These are phyloP conservation scores for Ganoderma resinaceum DNA, from an alignment of 1,284 basidiomycete species.

Conservation along the genomic window DNA sequence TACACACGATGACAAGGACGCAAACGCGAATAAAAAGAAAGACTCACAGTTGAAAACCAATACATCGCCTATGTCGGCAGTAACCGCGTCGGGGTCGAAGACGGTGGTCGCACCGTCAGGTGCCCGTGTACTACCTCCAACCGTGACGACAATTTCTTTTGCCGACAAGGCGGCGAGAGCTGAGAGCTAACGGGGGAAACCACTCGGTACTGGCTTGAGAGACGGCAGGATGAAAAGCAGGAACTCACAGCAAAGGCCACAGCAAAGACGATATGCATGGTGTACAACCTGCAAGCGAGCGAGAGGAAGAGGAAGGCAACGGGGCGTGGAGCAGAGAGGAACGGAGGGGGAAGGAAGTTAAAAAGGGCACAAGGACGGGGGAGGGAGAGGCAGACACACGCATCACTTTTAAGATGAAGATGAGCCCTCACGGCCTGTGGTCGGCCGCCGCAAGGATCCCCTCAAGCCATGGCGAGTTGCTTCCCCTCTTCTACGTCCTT, in stretches of 20 bases:
- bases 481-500: not conserved
- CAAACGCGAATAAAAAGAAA: not conserved
- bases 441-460: not conserved
- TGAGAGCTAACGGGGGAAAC: slow-evolving; percentile 25
- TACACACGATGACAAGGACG: not conserved
- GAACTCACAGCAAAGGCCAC: slow-evolving; percentile 30
- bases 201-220: not conserved
- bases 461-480: not conserved
- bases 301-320: slow-evolving; percentile 12
- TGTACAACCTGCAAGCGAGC: slow-evolving; percentile 19
- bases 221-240: not conserved
- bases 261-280: slow-evolving; percentile 29
- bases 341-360: not conserved
- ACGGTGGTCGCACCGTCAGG: slow-evolving; percentile 48
- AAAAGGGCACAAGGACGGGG: not conserved
- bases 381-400: not conserved
- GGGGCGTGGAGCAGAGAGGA: not conserved
- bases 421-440: not conserved
- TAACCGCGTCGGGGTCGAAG: slow-evolving; percentile 55
- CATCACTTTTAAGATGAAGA: not conserved
- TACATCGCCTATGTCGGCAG: slow-evolving; percentile 53
- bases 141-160: slow-evolving; percentile 51
- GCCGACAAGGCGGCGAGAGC: slow-evolving; percentile 38
- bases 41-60: slow-evolving; percentile 64
- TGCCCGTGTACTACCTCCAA: slow-evolving; percentile 51